A percentile compares a stretch with the other conserved stretches of the same genome.
These are phyloP conservation scores for Quercus parvula DNA, from an alignment of 306 rosid species.

Conservation along the genomic window DNA sequence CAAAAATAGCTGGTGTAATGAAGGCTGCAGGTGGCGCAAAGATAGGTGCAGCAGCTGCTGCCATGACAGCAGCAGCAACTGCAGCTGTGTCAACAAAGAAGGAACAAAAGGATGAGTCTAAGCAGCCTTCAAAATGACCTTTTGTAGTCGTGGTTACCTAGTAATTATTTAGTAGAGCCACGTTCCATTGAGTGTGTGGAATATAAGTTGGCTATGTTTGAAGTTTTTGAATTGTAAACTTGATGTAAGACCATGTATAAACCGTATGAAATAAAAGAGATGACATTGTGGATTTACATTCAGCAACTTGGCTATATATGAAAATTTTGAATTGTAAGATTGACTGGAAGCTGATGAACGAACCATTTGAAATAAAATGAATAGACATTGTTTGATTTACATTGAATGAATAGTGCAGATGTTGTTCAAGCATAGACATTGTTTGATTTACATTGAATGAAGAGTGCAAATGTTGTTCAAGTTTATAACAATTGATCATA, in stretches of 20 bases:
- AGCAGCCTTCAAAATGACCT: constrained; percentile 31
- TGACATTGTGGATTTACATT: background rate
- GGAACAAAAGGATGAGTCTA: constrained; percentile 48
- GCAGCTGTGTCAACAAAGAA: constrained; percentile 71
- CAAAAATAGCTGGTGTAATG: constrained; percentile 66
- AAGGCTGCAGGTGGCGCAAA: constrained; percentile 88
- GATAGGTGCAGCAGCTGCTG: constrained; percentile 77
- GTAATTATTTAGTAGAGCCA: constrained; percentile 14
- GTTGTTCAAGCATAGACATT: background rate
- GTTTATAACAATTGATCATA: background rate
- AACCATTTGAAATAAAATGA: background rate
- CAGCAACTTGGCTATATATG: background rate
- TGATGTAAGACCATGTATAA: constrained; percentile 20
- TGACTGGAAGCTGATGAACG: background rate
- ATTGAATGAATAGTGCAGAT: background rate
- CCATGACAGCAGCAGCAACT: constrained; percentile 85
- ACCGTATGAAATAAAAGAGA: constrained; percentile 8
- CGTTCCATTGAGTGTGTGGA: background rate
- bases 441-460: background rate
- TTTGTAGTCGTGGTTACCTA: background rate
- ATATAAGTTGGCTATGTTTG: background rate
- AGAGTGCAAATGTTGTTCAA: background rate
- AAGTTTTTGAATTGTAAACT: constrained; percentile 9
- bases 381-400: background rate
- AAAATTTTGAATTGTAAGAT: background rate